Percentiles rank a stretch among this genome's conserved stretches.
phyloP scores from a whole-genome alignment of 1,139 yeast genomes.

The Torulaspora globosa region DNA sequence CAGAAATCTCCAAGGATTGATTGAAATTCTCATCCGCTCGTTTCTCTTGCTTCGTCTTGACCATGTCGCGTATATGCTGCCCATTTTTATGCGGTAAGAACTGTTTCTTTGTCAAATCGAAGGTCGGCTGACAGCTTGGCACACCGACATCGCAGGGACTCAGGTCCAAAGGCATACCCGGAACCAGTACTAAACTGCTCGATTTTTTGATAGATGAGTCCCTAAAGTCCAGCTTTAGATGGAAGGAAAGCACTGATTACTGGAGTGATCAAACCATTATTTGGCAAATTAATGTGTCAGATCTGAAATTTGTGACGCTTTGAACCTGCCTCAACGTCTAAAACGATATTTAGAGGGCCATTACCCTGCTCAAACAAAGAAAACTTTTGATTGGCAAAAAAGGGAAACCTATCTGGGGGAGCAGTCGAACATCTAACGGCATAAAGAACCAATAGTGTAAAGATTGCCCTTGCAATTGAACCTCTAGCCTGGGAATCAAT shows the following conservation, averaged over 20 bases:
- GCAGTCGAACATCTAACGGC: conserved; percentile 4
- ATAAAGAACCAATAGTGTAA: background rate
- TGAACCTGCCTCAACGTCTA: background rate
- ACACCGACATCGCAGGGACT: conserved; percentile 10
- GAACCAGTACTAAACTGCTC: background rate
- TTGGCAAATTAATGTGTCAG: background rate
- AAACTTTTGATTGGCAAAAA: conserved; percentile 7
- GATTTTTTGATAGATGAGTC: background rate
- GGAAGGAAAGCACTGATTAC: background rate
- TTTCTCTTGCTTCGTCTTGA: conserved; percentile 33
- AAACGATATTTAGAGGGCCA: background rate
- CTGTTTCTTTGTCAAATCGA: conserved; percentile 15
- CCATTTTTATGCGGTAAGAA: conserved; percentile 19
- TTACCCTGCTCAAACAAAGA: conserved; percentile 1
- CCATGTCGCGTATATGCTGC: conserved; percentile 31
- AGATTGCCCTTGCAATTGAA: background rate
- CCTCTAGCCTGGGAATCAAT: background rate
- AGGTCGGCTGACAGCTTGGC: conserved; percentile 14
- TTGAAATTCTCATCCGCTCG: conserved; percentile 36
- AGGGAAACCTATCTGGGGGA: conserved; percentile 10
- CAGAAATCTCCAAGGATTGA: conserved; percentile 48
- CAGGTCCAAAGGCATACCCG: conserved; percentile 9
- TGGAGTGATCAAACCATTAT: background rate
- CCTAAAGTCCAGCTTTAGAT: no score
- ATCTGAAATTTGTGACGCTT: conserved; percentile 6